Evolutionary conservation across 371 early-diverging fungal genomes (phyloP).

Genomic region (Gilbertella persicaria): DNA sequence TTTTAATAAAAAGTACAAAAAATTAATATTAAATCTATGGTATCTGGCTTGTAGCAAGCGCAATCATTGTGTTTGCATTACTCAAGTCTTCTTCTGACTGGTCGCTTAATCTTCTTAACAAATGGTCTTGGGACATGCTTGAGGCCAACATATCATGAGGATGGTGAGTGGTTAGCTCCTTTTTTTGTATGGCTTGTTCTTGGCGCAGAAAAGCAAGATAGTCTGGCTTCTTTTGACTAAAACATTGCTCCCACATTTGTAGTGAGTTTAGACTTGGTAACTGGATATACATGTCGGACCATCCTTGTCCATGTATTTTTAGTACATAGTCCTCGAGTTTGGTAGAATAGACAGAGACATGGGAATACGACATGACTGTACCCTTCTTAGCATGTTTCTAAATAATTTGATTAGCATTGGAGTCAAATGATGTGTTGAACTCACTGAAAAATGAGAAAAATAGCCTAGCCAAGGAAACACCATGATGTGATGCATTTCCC

Average conservation of each 20-base stretch:
- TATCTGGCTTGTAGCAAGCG: too few species aligned
- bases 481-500: constrained; percentile 62
- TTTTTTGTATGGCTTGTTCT: too few species aligned
- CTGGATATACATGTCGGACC: constrained; percentile 55
- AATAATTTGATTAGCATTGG: not conserved
- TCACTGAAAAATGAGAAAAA: constrained; percentile 56
- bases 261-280: constrained; percentile 48
- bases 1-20: too few species aligned
- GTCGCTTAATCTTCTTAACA: constrained; percentile 14
- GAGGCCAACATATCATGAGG: constrained; percentile 20
- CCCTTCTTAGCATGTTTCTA: constrained; percentile 52
- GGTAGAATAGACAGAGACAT: constrained; percentile 47
- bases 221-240: constrained; percentile 33
- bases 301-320: constrained; percentile 50
- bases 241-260: constrained; percentile 48
- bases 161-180: not conserved
- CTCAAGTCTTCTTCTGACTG: constrained; percentile 1
- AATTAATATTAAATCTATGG: too few species aligned
- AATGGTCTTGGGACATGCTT: constrained; percentile 13
- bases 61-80: not conserved
- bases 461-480: constrained; percentile 58
- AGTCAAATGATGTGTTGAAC: not conserved
- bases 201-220: too few species aligned
- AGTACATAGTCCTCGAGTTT: constrained; percentile 54
- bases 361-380: constrained; percentile 46